phyloP scores from a whole-genome alignment of 805 yeast genomes.

The Wickerhamiella vanderwaltii region DNA sequence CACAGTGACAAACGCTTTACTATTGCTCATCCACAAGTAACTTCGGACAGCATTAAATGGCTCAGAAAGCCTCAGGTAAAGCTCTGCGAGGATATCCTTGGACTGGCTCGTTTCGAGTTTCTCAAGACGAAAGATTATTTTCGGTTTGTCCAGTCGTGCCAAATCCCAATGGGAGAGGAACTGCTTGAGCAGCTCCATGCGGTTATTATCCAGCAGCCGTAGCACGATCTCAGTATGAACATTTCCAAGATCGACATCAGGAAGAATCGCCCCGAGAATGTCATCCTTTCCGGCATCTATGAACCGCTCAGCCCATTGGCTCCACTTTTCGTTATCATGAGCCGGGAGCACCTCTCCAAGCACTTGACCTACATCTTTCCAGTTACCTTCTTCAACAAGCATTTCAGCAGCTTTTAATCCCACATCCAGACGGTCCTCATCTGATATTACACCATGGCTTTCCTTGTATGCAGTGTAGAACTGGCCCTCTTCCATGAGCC shows the following conservation, averaged over 20 bases:
- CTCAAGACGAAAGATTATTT: conserved; percentile 38
- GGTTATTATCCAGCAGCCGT: conserved; percentile 34
- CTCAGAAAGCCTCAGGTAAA: conserved; percentile 47
- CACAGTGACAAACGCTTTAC: conserved; percentile 43
- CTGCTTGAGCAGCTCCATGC: conserved; percentile 29
- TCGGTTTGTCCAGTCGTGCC: conserved; percentile 37
- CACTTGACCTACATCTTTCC: conserved; percentile 46
- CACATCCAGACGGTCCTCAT: conserved; percentile 20
- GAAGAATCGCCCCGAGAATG: conserved; percentile 43
- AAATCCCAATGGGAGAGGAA: conserved; percentile 48
- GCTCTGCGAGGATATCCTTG: conserved; percentile 25
- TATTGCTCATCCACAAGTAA: conserved; percentile 44
- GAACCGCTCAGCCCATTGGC: conserved; percentile 45
- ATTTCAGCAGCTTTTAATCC: conserved; percentile 45
- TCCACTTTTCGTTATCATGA: conserved; percentile 42
- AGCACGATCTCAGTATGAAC: conserved; percentile 38
- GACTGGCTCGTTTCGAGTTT: conserved; percentile 25
- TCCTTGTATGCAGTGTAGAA: conserved; percentile 54
- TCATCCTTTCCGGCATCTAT: conserved; percentile 36
- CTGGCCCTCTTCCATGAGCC: conserved; percentile 49
- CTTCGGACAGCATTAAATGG: conserved; percentile 54
- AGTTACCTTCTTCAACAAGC: conserved; percentile 31
- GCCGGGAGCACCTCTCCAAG: conserved; percentile 32
- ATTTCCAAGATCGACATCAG: conserved; percentile 28
- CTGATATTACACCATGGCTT: not conserved